A percentile compares a stretch with the other conserved stretches of the same genome.
Evolutionary conservation across 768 basidiomycete genomes (phyloP).

Genomic region (Suillus occidentalis): DNA sequence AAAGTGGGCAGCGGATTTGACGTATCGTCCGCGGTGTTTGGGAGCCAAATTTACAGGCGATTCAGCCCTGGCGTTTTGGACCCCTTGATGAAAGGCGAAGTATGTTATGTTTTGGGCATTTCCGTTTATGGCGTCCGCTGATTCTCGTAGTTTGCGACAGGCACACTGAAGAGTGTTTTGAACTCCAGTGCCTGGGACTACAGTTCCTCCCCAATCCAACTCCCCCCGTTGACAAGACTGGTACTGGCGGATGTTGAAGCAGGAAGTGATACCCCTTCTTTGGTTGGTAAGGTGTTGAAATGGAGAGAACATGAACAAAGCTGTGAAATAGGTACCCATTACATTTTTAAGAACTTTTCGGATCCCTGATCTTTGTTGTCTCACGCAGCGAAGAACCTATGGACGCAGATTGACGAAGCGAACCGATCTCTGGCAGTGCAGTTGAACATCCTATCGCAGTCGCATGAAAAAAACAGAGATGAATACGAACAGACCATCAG

Average conservation of each 20-base stretch:
- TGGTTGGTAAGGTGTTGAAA: conserved; percentile 86
- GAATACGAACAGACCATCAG: conserved; percentile 59
- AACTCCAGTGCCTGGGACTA: conserved; percentile 76
- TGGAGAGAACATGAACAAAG: conserved; percentile 70
- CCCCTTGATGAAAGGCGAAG: conserved; percentile 54
- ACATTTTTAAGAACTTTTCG: background rate
- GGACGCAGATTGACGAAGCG: conserved; percentile 60
- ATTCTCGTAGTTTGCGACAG: conserved; percentile 15
- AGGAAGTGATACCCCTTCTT: conserved; percentile 92
- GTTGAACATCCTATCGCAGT: conserved; percentile 49
- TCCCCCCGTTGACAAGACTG: conserved; percentile 82
- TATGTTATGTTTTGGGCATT: conserved; percentile 12
- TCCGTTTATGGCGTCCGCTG: conserved; percentile 1
- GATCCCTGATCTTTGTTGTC: conserved; percentile 2
- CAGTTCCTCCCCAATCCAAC: conserved; percentile 62
- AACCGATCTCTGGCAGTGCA: conserved; percentile 60
- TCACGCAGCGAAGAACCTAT: conserved; percentile 56
- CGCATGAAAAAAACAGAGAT: conserved; percentile 46
- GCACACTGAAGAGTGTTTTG: conserved; percentile 46
- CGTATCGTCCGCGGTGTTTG: conserved; percentile 90
- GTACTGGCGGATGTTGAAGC: conserved; percentile 95
- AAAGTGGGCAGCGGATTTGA: conserved; percentile 99
- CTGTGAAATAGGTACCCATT: conserved; percentile 47
- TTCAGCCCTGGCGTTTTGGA: conserved; percentile 75
- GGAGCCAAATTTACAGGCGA: conserved; percentile 89